Base-by-base conservation (phyloP, 2,329 filamentous ascomycete species). In the Fusarium hostae region DNA sequence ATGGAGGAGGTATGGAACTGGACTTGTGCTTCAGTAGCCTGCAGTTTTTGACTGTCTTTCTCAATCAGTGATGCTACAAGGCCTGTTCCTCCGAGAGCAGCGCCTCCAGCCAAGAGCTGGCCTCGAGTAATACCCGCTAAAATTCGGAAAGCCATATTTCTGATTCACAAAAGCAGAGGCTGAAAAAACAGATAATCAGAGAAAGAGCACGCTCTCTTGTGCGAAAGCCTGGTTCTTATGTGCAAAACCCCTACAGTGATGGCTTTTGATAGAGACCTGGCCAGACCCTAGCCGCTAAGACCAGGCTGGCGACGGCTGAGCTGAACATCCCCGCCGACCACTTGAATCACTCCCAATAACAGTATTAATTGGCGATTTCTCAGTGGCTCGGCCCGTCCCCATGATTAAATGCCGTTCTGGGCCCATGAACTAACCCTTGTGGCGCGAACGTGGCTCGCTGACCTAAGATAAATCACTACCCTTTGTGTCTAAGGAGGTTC, bases 321-420 rank as follows among this genome's bases (percentile, higher is more conserved):
- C 52, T 56, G 39, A 34, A n/a, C 18, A 34, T 24, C 24, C 28
- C 20, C 26, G 51, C 34, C 9, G 20, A 11, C 9, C 9, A 28
- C 28, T 32, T 16, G 1, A 16, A 32, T 45, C 37, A 26, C 39
- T n/a, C 52, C 52, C 37, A 45, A 47, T 24, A 34, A 18, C 16
- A 20, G 52, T 56, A 16, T 32, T 20, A 26, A 32, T 34, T 24
- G 8, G 24, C 39, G 35, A 30, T 55, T 24, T 22, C 20, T 55
- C n/a, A 56, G 30, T 56, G 52, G 52, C 39, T 56, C 52, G 52
- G 52, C 37, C 52, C 39, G 52, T 34, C n/a, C 52, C 26, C 37
- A 34, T 45, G 39, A 24, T 24, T n/a, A 22, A 30, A 43, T 26
- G 12, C 39, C 16, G n/a, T 41, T 54, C 50, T 54, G 34, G 50